Conservation (phyloP, 2,329 filamentous ascomycete species). For the Hymenoscyphus occultus region DNA sequence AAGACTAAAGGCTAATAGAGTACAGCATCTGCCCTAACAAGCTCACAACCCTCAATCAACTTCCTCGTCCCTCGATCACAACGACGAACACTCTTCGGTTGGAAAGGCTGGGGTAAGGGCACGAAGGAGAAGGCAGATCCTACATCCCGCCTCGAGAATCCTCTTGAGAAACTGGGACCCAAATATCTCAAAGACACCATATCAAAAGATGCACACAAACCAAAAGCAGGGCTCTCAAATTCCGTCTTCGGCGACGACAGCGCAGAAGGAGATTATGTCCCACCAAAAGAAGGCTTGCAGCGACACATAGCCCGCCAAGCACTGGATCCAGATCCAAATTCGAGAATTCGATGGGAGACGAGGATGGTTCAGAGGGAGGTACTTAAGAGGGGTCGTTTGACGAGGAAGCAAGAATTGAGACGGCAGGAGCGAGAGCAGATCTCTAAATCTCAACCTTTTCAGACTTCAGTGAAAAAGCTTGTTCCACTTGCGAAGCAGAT, state of each 20-base stretch:
- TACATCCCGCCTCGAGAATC: conserved; percentile 38
- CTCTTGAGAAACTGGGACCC: conserved; percentile 54
- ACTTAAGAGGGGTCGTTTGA: conserved; percentile 62
- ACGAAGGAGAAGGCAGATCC: neutral
- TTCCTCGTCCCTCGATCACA: conserved; percentile 30
- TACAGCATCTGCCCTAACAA: conserved; percentile 27
- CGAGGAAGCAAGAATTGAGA: conserved; percentile 63
- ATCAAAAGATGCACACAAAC: conserved; percentile 34
- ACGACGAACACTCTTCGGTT: conserved; percentile 28
- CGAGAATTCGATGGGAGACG: conserved; percentile 72
- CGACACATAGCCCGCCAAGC: conserved; percentile 56
- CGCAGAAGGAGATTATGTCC: neutral
- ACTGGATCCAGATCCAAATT: conserved; percentile 72
- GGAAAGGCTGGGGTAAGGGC: neutral
- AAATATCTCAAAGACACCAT: conserved; percentile 43
- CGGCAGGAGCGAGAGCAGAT: conserved; percentile 56
- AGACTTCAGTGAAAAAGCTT: conserved; percentile 90
- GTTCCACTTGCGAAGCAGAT: conserved; percentile 84
- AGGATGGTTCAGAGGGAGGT: conserved; percentile 80
- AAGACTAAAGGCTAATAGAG: conserved; percentile 23
- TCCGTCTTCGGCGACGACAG: conserved; percentile 51
- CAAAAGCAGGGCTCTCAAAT: conserved; percentile 41
- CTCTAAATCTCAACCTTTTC: conserved; percentile 67
- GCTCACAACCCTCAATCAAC: conserved; percentile 42
- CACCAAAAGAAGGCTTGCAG: conserved; percentile 39